Base-by-base conservation (phyloP, 2,329 filamentous ascomycete species). In the Exserohilum turcica region DNA sequence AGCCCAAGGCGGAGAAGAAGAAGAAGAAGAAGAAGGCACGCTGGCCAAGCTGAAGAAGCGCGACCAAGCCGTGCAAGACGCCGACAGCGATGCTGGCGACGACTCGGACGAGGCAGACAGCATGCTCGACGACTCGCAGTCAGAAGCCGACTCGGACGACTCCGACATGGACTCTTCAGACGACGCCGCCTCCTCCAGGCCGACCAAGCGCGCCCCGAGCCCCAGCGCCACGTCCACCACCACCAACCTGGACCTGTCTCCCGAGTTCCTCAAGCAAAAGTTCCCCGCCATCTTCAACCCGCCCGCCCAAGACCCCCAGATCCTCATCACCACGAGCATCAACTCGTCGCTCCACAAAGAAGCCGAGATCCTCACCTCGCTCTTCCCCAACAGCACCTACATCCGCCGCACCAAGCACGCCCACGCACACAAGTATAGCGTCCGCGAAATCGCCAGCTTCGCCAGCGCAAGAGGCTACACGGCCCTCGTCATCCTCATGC, bases 271-370 rank as follows among this genome's bases (percentile, higher is more conserved):
- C 32, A 70, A 82, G 35, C 77, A 82, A 37, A 85, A 84, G 71
- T 88, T 86, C 66, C 85, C 83, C 3, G 75, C 78, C 6, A 78
- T 87, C 19, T 88, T 86, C 76, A 57, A 67, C 80, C 29, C 84
- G 6, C 35, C 33, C 80, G 42, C 82, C 79, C 50, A 76, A 77
- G 54, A 76, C 28, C 92, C 94, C 45, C 96, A 97, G 76, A 86
- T 97, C 59, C 86, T 99, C 33, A 84, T 99, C 69, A 99, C 94
- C 0, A 97, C 94, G 6, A 90, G 87, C 10, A 82, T 97, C 67
- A 92, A 96, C 78, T 91, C 90, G 10, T 93, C 88, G 1, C 84
- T 97, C 10, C 93, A 99, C 79, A 76, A 87, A 57, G 86, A 96
- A 79, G 92, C 91, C 43, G 77, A 89, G 54, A 82, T 92, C 35